These are phyloP conservation scores for Hymenoscyphus albidus DNA, from an alignment of 2,329 filamentous ascomycete genomes.

Conservation along the genomic window DNA sequence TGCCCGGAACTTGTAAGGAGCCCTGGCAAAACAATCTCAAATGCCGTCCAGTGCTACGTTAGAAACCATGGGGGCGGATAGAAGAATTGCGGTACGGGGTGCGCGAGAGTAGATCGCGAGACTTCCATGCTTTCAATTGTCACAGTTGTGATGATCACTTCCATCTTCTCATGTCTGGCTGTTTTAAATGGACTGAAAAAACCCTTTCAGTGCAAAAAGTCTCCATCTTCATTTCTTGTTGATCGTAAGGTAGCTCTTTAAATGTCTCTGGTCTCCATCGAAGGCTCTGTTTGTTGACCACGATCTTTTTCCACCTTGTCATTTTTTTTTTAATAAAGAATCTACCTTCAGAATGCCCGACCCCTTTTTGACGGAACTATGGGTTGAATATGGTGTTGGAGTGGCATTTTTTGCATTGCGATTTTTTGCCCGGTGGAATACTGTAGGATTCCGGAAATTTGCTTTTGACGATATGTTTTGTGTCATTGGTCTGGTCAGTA, in stretches of 20 bases:
- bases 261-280: neutral
- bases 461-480: neutral
- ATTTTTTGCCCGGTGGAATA: conserved; percentile 4
- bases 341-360: neutral
- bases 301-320: neutral
- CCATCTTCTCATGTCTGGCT: neutral
- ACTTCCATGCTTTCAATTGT: neutral
- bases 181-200: neutral
- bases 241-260: neutral
- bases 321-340: neutral
- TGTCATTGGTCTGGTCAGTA: neutral
- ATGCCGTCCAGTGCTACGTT: neutral
- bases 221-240: neutral
- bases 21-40: neutral
- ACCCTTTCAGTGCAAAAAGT: neutral
- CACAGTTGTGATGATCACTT: neutral
- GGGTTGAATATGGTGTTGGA: conserved; percentile 9
- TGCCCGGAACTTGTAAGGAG: neutral
- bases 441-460: neutral
- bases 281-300: neutral
- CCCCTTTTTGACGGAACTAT: conserved; percentile 5
- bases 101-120: neutral
- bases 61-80: neutral
- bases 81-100: neutral
- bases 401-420: neutral